Conservation (phyloP, 768 basidiomycete species). For the Boletus vinaceobasis region DNA sequence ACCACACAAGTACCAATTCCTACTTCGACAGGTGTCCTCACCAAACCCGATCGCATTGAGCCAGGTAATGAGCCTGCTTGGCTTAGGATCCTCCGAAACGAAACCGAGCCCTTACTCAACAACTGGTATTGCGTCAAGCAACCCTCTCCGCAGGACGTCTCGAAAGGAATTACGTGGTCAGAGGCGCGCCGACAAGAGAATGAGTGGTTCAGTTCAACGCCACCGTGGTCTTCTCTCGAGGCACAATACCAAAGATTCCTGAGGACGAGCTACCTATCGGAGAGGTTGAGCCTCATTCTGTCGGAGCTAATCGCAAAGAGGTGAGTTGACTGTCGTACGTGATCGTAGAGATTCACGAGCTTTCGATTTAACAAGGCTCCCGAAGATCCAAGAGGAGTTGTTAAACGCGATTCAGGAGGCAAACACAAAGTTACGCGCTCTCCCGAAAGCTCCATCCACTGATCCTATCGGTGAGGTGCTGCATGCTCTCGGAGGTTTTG, state of each 20-base stretch:
- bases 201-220: conserved; percentile 49
- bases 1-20: not conserved
- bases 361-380: conserved; percentile 43
- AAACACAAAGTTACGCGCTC: conserved; percentile 25
- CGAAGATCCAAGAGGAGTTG: conserved; percentile 59
- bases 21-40: conserved; percentile 36
- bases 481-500: conserved; percentile 45
- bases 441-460: conserved; percentile 52
- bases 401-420: conserved; percentile 42
- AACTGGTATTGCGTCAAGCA: conserved; percentile 42
- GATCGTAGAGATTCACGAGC: not conserved
- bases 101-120: conserved; percentile 33
- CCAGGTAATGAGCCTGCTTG: conserved; percentile 36
- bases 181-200: conserved; percentile 57
- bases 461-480: conserved; percentile 60
- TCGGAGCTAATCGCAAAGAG: conserved; percentile 61
- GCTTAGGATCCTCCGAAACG: conserved; percentile 55
- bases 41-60: conserved; percentile 63
- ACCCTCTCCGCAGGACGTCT: conserved; percentile 29
- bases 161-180: conserved; percentile 43
- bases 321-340: conserved; percentile 31
- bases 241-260: conserved; percentile 48
- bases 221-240: conserved; percentile 57
- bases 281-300: conserved; percentile 55
- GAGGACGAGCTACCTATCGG: conserved; percentile 54